Conservation (phyloP, 352 stramenopile species). For the Phytophthora megakarya region DNA sequence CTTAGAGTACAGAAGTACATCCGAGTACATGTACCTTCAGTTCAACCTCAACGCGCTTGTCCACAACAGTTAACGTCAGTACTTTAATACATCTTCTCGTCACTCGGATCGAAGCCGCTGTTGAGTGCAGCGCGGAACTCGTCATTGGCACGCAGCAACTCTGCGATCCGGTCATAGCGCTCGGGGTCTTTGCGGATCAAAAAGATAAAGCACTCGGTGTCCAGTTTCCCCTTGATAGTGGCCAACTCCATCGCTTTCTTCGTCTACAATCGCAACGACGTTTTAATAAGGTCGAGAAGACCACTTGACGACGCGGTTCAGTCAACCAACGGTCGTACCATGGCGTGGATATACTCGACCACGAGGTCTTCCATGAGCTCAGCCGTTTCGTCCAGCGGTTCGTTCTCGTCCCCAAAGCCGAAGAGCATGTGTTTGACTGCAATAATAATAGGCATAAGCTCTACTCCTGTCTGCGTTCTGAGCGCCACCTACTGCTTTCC, state of each 20-base stretch:
- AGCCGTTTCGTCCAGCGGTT: conserved; percentile 73
- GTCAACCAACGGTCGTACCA: conserved; percentile 49
- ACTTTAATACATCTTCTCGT: conserved; percentile 87
- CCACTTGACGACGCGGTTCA: background rate
- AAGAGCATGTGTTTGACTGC: conserved; percentile 92
- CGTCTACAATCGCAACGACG: conserved; percentile 51
- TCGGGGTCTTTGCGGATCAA: conserved; percentile 87
- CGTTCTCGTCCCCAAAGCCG: conserved; percentile 79
- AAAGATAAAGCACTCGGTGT: conserved; percentile 90
- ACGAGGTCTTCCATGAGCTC: conserved; percentile 88
- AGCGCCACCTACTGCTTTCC: conserved; percentile 75
- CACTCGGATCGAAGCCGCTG: conserved; percentile 86
- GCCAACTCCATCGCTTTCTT: conserved; percentile 87
- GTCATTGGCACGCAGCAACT: conserved; percentile 85
- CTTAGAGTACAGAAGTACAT: no score
- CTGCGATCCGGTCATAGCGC: conserved; percentile 79
- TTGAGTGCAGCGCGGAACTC: conserved; percentile 86
- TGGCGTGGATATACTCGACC: conserved; percentile 80
- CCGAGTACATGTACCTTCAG: background rate
- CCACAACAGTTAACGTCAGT: conserved; percentile 15
- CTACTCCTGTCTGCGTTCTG: background rate
- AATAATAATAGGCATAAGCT: background rate
- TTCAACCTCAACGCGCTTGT: conserved; percentile 24
- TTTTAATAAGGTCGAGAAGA: background rate
- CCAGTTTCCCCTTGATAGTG: conserved; percentile 83